phyloP scores from a whole-genome alignment of 2,329 filamentous ascomycete species.

The Chrysosporium queenslandicum region DNA sequence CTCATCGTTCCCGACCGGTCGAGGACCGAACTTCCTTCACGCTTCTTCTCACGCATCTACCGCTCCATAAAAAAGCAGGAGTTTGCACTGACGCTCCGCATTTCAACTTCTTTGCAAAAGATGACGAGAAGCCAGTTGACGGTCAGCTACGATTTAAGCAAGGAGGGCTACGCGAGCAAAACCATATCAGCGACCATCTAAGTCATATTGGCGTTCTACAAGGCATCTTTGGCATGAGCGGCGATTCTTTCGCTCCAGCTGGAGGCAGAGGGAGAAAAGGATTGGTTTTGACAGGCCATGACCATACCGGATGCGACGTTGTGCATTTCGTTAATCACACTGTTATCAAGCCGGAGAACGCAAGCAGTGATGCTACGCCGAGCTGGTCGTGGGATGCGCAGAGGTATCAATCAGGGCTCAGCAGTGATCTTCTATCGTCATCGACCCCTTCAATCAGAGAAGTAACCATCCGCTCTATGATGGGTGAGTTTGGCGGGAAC shows the following conservation, averaged over 20 bases:
- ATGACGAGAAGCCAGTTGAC: slow-evolving; percentile 39
- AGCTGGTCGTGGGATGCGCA: slow-evolving; percentile 31
- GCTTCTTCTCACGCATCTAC: slow-evolving; percentile 82
- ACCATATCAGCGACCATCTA: slow-evolving; percentile 66
- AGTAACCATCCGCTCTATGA: slow-evolving; percentile 93
- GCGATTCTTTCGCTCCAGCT: slow-evolving; percentile 48
- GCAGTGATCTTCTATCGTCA: background rate
- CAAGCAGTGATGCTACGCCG: slow-evolving; percentile 3
- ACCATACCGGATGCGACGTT: slow-evolving; percentile 88
- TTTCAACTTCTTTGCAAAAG: slow-evolving; percentile 67
- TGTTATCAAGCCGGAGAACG: slow-evolving; percentile 13
- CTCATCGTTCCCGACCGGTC: slow-evolving; percentile 48
- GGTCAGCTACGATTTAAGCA: slow-evolving; percentile 29
- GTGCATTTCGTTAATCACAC: slow-evolving; percentile 68
- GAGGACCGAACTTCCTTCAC: slow-evolving; percentile 61
- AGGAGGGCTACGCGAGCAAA: slow-evolving; percentile 66
- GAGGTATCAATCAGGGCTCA: slow-evolving; percentile 20
- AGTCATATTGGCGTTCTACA: slow-evolving; percentile 64
- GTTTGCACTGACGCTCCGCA: slow-evolving; percentile 75
- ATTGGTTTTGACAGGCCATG: slow-evolving; percentile 82
- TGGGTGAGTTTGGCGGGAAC: slow-evolving; percentile 92
- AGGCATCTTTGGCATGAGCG: slow-evolving; percentile 70
- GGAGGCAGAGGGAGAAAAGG: slow-evolving; percentile 60
- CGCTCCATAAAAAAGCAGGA: slow-evolving; percentile 71
- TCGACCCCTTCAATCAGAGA: slow-evolving; percentile 55